Percentiles rank a stretch among this genome's conserved stretches.
Conservation (phyloP, 2,329 filamentous ascomycete genomes). For the Fusarium pseudograminearum region DNA sequence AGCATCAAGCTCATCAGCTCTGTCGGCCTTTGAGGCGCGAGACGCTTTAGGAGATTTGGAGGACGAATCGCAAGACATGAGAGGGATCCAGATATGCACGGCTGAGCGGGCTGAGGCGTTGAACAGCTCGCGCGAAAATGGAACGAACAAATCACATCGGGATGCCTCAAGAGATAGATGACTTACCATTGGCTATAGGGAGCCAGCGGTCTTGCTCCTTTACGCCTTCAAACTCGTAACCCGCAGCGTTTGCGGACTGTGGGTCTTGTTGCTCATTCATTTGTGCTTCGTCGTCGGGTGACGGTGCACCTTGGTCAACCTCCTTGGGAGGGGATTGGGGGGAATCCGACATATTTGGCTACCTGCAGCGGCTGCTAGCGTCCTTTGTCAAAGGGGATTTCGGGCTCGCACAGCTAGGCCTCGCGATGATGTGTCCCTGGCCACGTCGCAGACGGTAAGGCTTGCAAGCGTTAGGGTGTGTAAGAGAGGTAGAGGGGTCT, state of each 20-base stretch:
- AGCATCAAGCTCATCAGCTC: constrained; percentile 77
- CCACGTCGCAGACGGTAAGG: constrained; percentile 71
- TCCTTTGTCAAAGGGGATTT: constrained; percentile 67
- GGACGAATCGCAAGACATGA: constrained; percentile 72
- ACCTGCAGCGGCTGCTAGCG: constrained; percentile 73
- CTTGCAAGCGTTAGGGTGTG: constrained; percentile 61
- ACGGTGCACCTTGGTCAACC: constrained; percentile 92
- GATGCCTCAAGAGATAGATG: constrained; percentile 35
- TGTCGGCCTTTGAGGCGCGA: constrained; percentile 62
- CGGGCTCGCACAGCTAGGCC: constrained; percentile 68
- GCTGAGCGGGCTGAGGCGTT: constrained; percentile 47
- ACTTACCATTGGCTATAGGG: constrained; percentile 99
- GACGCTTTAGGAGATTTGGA: constrained; percentile 63
- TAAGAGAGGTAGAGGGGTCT: constrained; percentile 49
- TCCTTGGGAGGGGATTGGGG: constrained; percentile 91
- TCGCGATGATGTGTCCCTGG: constrained; percentile 68
- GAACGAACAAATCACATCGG: constrained; percentile 59
- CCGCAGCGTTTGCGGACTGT: constrained; percentile 76
- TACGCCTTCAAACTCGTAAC: constrained; percentile 91
- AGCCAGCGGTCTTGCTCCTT: constrained; percentile 99
- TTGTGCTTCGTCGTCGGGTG: constrained; percentile 92
- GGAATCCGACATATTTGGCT: constrained; percentile 92
- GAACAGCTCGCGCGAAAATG: constrained; percentile 46
- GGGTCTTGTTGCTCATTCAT: constrained; percentile 89
- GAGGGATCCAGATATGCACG: constrained; percentile 55